A percentile compares a stretch with the other conserved stretches of the same genome.
phyloP scores from a whole-genome alignment of 2,329 filamentous ascomycete species.

The Diplodia sapinea region DNA sequence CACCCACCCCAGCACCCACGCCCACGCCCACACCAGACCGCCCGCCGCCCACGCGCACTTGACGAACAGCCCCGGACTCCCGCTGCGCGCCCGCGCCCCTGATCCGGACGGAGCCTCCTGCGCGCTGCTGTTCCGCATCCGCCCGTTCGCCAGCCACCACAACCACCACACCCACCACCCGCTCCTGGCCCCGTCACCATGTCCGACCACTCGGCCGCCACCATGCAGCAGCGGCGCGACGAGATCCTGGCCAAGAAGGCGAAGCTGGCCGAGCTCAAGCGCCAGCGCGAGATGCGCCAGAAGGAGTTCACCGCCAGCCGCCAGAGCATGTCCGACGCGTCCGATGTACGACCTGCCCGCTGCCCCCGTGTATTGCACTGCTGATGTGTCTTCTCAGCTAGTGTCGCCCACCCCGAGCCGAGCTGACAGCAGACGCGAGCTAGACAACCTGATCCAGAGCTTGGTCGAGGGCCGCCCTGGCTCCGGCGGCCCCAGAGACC shows the following conservation, averaged over 20 bases:
- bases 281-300: constrained; percentile 82
- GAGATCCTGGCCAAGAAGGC: constrained; percentile 97
- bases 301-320: constrained; percentile 75
- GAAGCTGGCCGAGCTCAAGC: constrained; percentile 94
- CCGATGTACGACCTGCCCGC: constrained; percentile 65
- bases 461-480: constrained; percentile 78
- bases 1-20: neutral
- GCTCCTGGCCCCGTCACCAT: constrained; percentile 22
- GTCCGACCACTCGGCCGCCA: constrained; percentile 40
- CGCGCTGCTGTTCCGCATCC: neutral
- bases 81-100: constrained; percentile 15
- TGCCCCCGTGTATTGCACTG: constrained; percentile 30
- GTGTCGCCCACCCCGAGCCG: constrained; percentile 73
- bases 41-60: constrained; percentile 7
- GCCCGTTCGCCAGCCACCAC: neutral
- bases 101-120: constrained; percentile 11
- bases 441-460: constrained; percentile 84
- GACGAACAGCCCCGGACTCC: neutral
- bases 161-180: neutral
- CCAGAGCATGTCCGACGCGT: constrained; percentile 67
- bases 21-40: constrained; percentile 3
- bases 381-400: constrained; percentile 57
- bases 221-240: constrained; percentile 83
- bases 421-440: constrained; percentile 72
- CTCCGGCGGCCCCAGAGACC: constrained; percentile 65